A percentile compares a stretch with the other conserved stretches of the same genome.
phyloP scores from a whole-genome alignment of 2,329 filamentous ascomycete species.

The Diaporthe vexans region DNA sequence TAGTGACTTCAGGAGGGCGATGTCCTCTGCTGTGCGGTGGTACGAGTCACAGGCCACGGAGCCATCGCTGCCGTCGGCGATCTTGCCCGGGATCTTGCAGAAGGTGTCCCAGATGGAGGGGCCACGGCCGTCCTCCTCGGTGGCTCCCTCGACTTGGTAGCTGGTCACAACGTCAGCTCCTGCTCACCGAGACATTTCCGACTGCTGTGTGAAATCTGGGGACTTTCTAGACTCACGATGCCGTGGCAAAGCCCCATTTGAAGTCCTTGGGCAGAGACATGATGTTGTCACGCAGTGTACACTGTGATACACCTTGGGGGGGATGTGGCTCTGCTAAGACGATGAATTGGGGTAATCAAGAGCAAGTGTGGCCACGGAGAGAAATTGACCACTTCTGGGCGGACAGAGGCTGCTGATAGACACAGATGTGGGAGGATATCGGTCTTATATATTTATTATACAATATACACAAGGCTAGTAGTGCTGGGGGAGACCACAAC shows the following conservation, averaged over 20 bases:
- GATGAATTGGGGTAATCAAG: not conserved
- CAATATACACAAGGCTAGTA: not conserved
- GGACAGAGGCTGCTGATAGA: not conserved
- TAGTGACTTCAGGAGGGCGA: slow-evolving; percentile 80
- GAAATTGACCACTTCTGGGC: not conserved
- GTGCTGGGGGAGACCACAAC: not conserved
- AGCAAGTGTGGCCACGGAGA: not conserved
- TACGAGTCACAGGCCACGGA: slow-evolving; percentile 89
- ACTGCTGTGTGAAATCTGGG: not conserved
- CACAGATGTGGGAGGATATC: not conserved
- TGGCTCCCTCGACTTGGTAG: slow-evolving; percentile 89
- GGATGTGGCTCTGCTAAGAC: not conserved
- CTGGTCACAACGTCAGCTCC: slow-evolving; percentile 57
- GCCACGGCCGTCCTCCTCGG: slow-evolving; percentile 81
- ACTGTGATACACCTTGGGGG: not conserved
- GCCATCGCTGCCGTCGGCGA: slow-evolving; percentile 82
- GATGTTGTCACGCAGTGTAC: slow-evolving; percentile 43
- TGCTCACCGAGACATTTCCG: too few species aligned
- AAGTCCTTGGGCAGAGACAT: slow-evolving; percentile 79
- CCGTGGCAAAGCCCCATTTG: slow-evolving; percentile 85
- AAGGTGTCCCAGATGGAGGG: slow-evolving; percentile 94
- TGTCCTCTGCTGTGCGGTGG: slow-evolving; percentile 82
- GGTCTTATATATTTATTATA: slow-evolving; percentile 13
- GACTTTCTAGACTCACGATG: slow-evolving; percentile 66
- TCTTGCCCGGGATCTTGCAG: slow-evolving; percentile 84